Base-by-base conservation (phyloP, 768 basidiomycete genomes). In the Rhizopogon vesiculosus region DNA sequence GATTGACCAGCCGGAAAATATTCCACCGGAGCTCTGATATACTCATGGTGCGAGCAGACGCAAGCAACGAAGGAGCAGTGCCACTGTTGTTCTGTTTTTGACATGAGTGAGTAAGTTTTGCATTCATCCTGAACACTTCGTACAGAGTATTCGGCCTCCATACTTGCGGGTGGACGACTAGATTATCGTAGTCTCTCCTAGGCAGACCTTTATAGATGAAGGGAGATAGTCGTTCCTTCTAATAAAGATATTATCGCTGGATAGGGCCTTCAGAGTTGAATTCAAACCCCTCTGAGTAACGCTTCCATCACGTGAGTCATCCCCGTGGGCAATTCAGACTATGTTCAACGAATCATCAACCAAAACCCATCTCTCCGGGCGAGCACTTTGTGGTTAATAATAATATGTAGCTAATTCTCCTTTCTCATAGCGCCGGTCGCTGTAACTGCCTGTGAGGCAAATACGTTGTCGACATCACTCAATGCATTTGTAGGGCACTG, bases 391-490 rank as follows among this genome's bases (percentile, higher is more conserved):
- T 25, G 25, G 25, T 19, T 6, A 10, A 56, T 25, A 25, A 25
- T 25, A 25, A 15, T 7, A 70, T 68, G 69, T 40, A 68, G 19
- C 59, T 43, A n/a, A 57, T 45, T 44, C 42, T 59, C 68, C 31
- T 41, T 72, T 33, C 48, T 72, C 52, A 39, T 64, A 18, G 60
- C 69, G 61, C 73, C 77, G 44, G 63, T 69, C 62, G 64, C 73
- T 42, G 76, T 80, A 56, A 62, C 64, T 39, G 83, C 83, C 29
- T 91, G 89, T 65, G 89, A 91, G 74, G 84, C 22, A 80, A 83
- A 31, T 90, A 89, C 64, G 86, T 85, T 54, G 68, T 70, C 15
- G 76, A 69, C n/a, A 79, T 84, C 59, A 87, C 86, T 25, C 15
- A 74, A 77, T 41, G 78, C 79, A 29, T 83, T 80, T 56, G 60